Evolutionary conservation across 1,284 basidiomycete genomes (phyloP), one percentile per base, ranked within the genome.

Genomic region (Ganoderma meredithae): DNA sequence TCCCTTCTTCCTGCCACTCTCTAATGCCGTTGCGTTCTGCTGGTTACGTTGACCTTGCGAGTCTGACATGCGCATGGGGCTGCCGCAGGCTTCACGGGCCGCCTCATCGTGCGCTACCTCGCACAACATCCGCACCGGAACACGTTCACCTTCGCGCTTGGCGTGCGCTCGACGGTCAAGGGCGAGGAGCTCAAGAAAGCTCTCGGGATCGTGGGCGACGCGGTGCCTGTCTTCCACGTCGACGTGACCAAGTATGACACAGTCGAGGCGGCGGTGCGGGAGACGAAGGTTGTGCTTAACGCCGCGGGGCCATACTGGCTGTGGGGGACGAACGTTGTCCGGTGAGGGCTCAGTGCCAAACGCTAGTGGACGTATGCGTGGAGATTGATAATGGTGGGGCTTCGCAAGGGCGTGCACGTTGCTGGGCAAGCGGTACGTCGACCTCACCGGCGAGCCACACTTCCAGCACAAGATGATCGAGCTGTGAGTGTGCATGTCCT

Each of bases 281-380:
- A 76, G 27, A 81, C 86, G 2, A 84, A 83, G 62, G 89, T 94
- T 25, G 84, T 93, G 47, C 86, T 93, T 66, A 93, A 90, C 73
- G 81, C 88, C 33, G 85, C 90, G 22, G 91, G 91, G 2, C 90
- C 90, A 7, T 93, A 84, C 73, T 89, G 85, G 85, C 77, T 77
- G 19, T 90, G 83, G 82, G 90, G 91, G 0, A 88, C 86, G 25
- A 83, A 86, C 15, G 88, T 93, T 33, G 90, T 93, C 25, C 78
- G 76, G 85, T 89, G 71, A 63, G 80, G 73, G 43, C n/a, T 27
- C 3, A 31, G 49, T 39, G 8, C 2, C 39, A 8, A 9, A 7
- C 5, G 3, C 31, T 31, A 39, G n/a, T 55, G 13, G 62, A 33
- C 13, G n/a, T 19, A 13, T 19, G 64, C 27, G 39, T 27, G 13